Base-by-base conservation (phyloP, 768 basidiomycete genomes). In the Coprinopsis marcescibilis region DNA sequence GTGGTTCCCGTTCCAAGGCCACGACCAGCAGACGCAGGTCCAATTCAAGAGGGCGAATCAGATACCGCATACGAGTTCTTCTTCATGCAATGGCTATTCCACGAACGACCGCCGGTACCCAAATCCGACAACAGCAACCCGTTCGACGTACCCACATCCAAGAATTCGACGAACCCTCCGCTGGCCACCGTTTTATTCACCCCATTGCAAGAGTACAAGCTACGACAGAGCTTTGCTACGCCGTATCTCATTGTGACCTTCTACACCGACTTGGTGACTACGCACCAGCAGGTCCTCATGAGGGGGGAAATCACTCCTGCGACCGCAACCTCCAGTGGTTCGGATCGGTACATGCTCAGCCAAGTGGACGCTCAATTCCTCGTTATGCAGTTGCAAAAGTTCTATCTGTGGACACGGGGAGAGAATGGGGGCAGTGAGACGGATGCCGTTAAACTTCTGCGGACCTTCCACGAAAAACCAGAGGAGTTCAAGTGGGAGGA, bases 191-290 rank as follows among this genome's bases (percentile, higher is more conserved):
- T 95, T 43, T 72, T 98, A 27, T 95, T 95, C 70, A 93, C 96
- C 0, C 89, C 94, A 2, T 73, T 98, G 34, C 84, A 87, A 54
- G 95, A 97, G 67, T 99, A 90, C 77, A 95, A 96, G 64, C 65
- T 81, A 47, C 82, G 86, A 32, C 75, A 76, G 43, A 75, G 84
- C 14, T 97, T 85, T 62, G 88, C 96, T 5, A 93, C 91, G 3
- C 94, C 95, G 1, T 89, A 91, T 60, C 74, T 99, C 20, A 86
- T 88, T 19, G 58, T 97, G 30, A 97, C 94, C 3, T 81, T 89
- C 63, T 97, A 98, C 65, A 85, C 94, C 41, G 94, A 98, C 57
- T 68, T 99, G 4, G 79, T 83, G 1, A 63, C 75, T 21, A 81
- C 86, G 3, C 91, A 97, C 57, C 82, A 80, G 10, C 61, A 87